Percentiles rank a stretch among this genome's conserved stretches.
phyloP scores from a whole-genome alignment of 2,329 filamentous ascomycete species.

The Talaromyces marneffei region DNA sequence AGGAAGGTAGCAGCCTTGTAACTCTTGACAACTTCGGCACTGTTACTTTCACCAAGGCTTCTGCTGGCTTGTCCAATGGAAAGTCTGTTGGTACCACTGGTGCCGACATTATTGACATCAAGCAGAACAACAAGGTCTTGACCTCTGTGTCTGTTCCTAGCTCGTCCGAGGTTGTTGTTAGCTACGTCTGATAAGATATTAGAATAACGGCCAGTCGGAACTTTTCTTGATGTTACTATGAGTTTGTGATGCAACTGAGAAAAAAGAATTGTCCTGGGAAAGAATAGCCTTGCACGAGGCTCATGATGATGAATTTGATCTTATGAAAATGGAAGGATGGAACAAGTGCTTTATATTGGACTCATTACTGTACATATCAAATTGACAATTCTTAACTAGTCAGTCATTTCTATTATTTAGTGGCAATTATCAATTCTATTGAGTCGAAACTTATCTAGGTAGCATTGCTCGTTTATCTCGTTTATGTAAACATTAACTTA shows the following conservation, averaged over 20 bases:
- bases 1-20: slow-evolving; percentile 35
- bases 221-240: neutral
- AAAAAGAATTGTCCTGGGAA: neutral
- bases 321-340: neutral
- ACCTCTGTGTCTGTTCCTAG: slow-evolving; percentile 25
- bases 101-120: slow-evolving; percentile 43
- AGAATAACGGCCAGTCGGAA: neutral
- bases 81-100: slow-evolving; percentile 28
- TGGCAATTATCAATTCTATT: neutral
- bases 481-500: neutral
- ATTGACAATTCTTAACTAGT: neutral
- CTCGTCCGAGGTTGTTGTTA: slow-evolving; percentile 24
- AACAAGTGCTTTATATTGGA: neutral
- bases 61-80: slow-evolving; percentile 20
- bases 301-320: neutral
- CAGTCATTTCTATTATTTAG: neutral
- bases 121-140: slow-evolving; percentile 37
- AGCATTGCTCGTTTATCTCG: neutral
- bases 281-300: neutral
- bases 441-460: neutral
- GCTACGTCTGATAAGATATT: slow-evolving; percentile 10
- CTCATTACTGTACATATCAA: neutral
- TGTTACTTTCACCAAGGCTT: slow-evolving; percentile 35
- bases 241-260: neutral
- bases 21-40: slow-evolving; percentile 46